These are phyloP conservation scores for Melampsora americana DNA, from an alignment of 1,284 basidiomycete genomes.

Conservation along the genomic window DNA sequence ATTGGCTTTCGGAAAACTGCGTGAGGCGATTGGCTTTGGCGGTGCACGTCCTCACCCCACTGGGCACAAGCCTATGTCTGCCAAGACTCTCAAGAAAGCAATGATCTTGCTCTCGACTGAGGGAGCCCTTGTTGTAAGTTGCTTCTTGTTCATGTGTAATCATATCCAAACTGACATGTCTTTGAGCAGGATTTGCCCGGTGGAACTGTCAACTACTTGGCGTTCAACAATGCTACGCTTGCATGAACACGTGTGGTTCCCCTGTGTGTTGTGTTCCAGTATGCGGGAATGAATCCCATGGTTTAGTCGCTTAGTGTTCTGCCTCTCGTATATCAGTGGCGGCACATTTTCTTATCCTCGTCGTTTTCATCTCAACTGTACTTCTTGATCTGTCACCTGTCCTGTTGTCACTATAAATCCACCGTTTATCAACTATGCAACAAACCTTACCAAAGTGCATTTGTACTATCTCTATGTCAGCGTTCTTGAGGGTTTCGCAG, in stretches of 20 bases:
- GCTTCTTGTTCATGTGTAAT: not conserved
- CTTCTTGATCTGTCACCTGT: too few relatives aligned
- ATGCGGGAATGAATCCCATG: too few relatives aligned
- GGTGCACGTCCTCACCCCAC: conserved; percentile 50
- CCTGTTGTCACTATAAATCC: too few relatives aligned
- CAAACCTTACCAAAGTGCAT: too few relatives aligned
- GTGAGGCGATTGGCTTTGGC: conserved; percentile 47
- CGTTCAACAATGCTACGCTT: conserved; percentile 76
- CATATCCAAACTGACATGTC: not conserved
- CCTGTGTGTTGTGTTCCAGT: too few relatives aligned
- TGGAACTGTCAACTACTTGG: conserved; percentile 68
- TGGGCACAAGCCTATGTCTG: conserved; percentile 58
- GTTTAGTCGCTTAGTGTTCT: too few relatives aligned
- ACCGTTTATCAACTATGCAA: too few relatives aligned
- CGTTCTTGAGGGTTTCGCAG: too few relatives aligned
- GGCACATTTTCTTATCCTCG: too few relatives aligned
- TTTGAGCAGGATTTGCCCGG: conserved; percentile 57
- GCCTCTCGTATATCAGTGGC: too few relatives aligned
- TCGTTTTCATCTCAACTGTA: too few relatives aligned
- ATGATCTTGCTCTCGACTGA: conserved; percentile 64
- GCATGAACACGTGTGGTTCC: conserved; percentile 12
- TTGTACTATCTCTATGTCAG: too few relatives aligned
- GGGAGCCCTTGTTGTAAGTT: conserved; percentile 57
- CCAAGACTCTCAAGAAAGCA: conserved; percentile 71
- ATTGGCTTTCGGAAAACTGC: conserved; percentile 44